Evolutionary conservation across 2,329 filamentous ascomycete genomes (phyloP).

Genomic region (Aspergillus pseudoglaucus): DNA sequence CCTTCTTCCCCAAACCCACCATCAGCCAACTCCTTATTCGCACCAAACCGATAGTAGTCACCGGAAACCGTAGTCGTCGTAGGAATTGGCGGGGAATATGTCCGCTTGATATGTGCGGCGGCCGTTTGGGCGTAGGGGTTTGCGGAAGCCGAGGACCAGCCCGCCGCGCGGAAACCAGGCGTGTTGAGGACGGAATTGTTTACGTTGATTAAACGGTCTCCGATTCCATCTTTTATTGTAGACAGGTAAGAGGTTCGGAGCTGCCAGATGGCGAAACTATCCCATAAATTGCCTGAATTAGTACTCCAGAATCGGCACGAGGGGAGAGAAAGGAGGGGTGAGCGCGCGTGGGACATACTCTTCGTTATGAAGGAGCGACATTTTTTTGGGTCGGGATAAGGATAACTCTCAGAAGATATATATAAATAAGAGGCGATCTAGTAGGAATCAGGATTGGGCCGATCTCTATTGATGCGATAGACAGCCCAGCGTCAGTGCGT

Average conservation of each 20-base stretch:
- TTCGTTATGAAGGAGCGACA: constrained; percentile 45
- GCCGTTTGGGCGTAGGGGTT: constrained; percentile 35
- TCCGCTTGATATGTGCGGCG: constrained; percentile 53
- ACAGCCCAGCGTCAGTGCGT: not conserved
- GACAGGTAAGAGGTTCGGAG: constrained; percentile 59
- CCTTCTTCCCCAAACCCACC: constrained; percentile 39
- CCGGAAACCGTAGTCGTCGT: constrained; percentile 51
- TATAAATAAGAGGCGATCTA: not conserved
- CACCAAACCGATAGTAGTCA: constrained; percentile 55
- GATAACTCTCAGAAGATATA: constrained; percentile 4
- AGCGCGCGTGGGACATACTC: constrained; percentile 35
- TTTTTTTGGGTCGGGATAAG: not conserved
- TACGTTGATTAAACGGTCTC: constrained; percentile 59
- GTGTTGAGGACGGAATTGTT: constrained; percentile 58
- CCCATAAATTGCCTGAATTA: not conserved
- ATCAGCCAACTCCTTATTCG: constrained; percentile 22
- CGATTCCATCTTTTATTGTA: constrained; percentile 59
- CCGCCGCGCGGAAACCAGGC: constrained; percentile 58
- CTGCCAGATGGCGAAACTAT: constrained; percentile 60
- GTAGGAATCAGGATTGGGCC: not conserved
- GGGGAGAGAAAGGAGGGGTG: constrained; percentile 1
- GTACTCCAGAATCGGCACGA: constrained; percentile 7
- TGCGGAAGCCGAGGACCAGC: constrained; percentile 45
- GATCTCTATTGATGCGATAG: not conserved
- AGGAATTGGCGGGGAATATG: constrained; percentile 61